Evolutionary conservation across 2,329 filamentous ascomycete genomes (phyloP).

Genomic region (Colletotrichum orchidophilum): DNA sequence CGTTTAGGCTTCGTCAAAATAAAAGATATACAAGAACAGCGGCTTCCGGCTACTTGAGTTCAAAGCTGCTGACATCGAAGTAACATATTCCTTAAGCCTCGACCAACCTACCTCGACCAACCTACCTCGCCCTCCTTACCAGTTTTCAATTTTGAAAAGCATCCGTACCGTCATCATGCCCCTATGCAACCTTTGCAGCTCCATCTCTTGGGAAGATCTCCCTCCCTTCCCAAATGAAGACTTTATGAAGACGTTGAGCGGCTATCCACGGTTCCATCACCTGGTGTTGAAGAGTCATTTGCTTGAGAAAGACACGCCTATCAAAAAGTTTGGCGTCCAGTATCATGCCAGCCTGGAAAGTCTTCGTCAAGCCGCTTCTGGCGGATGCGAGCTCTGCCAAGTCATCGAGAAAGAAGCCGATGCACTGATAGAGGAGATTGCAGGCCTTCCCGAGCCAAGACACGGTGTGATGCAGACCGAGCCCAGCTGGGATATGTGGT

Average conservation of each 20-base stretch:
- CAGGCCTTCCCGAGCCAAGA: not conserved
- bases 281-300: not conserved
- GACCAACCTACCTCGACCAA: too few relatives aligned
- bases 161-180: not conserved
- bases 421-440: constrained; percentile 9
- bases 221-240: constrained; percentile 11
- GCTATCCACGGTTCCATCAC: not conserved
- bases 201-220: constrained; percentile 8
- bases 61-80: not conserved
- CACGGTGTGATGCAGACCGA: not conserved
- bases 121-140: not conserved
- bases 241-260: not conserved
- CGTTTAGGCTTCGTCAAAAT: not conserved
- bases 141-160: not conserved
- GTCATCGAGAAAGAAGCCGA: constrained; percentile 5
- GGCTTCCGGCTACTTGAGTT: too few relatives aligned
- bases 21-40: not conserved
- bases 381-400: constrained; percentile 9
- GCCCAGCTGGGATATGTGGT: constrained; percentile 26
- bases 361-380: constrained; percentile 2
- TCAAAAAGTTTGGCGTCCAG: constrained; percentile 5
- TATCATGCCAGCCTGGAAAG: constrained; percentile 1
- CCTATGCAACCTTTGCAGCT: constrained; percentile 2
- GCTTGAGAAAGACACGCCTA: not conserved
- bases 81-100: not conserved